Conservation (phyloP, 805 yeast genomes). For the Saccharomycopsis fodiens region DNA sequence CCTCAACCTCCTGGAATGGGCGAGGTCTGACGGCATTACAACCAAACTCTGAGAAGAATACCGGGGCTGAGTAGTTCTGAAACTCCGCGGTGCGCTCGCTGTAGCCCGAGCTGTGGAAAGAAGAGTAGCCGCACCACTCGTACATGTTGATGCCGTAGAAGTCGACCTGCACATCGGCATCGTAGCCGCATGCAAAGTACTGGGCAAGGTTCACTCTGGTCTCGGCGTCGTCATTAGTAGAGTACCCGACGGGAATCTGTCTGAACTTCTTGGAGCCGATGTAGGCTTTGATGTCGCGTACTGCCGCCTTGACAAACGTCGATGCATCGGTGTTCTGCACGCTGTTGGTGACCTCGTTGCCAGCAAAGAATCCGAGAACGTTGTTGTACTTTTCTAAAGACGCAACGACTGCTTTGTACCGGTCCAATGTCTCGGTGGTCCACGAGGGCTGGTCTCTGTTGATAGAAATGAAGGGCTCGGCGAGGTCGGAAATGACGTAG, state of each 20-base stretch:
- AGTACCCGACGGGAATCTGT: constrained; percentile 86
- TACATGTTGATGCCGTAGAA: constrained; percentile 83
- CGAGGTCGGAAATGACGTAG: constrained; percentile 82
- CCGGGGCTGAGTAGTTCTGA: constrained; percentile 64
- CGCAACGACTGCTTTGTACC: constrained; percentile 82
- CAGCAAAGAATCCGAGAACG: constrained; percentile 92
- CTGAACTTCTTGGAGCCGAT: constrained; percentile 62
- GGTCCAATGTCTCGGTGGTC: constrained; percentile 60
- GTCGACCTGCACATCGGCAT: constrained; percentile 57
- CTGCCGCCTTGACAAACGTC: constrained; percentile 92
- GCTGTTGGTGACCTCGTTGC: constrained; percentile 92
- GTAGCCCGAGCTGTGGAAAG: constrained; percentile 59
- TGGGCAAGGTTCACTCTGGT: constrained; percentile 66
- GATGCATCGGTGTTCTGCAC: constrained; percentile 79
- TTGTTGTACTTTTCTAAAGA: constrained; percentile 69
- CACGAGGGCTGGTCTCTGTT: constrained; percentile 72
- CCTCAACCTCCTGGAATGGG: constrained; percentile 64
- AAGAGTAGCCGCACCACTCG: constrained; percentile 76
- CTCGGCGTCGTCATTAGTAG: constrained; percentile 73
- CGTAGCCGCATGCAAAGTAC: constrained; percentile 69
- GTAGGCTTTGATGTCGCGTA: constrained; percentile 80
- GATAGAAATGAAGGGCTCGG: constrained; percentile 77
- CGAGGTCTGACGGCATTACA: constrained; percentile 73
- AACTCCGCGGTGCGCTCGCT: constrained; percentile 64
- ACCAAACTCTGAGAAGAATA: constrained; percentile 85